Base-by-base conservation (phyloP, 179 eudicot genomes). In the Heliamphora ciliata region DNA sequence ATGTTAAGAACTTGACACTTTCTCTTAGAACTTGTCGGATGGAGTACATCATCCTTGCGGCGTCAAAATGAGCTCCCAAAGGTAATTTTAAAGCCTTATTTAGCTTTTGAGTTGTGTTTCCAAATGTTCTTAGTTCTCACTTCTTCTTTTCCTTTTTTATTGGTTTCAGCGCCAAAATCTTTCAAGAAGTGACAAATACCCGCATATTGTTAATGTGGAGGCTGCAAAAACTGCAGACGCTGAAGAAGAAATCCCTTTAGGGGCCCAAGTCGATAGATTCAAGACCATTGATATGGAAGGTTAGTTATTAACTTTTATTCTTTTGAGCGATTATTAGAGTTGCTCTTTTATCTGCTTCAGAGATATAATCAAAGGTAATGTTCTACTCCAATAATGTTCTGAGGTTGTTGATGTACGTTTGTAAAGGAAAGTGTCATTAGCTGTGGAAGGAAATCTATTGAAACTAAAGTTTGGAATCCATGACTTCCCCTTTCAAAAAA, bases 1-100 rank as follows among this genome's bases (percentile, higher is more conserved):
- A 69, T 50, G 40, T 60, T 54, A 70, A 77, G 52, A 75, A 85
- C 95, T 92, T 94, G 79, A 92, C 91, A 17, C 66, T 61, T 10
- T 10, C 44, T 60, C 71, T 66, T 65, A 96, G 99, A 88, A 81
- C 82, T 96, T 82, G 99, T 96, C 76, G 99, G 99, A 75, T 96
- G 99, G 99, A 90, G 91, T 79, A 93, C 99, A 67, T 91, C 99
- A 51, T 96, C 98, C 18, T 46, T 96, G 71, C 88, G 99, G 46
- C 90, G 83, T 64, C 88, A 79, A 79, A 86, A 74, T 81, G 97
- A 96, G 84, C 99, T 94, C 31, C 97, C 97, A 59, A 86, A 90
- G 92, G 99, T 96, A 84, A 84, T 75, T 77, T 31, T 68, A 21
- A 13, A 81, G 76, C 48, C 78, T 40, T 9, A 54, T 11, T 11